These are phyloP conservation scores for Karstenula rhodostoma DNA, from an alignment of 2,329 filamentous ascomycete species.

Conservation along the genomic window DNA sequence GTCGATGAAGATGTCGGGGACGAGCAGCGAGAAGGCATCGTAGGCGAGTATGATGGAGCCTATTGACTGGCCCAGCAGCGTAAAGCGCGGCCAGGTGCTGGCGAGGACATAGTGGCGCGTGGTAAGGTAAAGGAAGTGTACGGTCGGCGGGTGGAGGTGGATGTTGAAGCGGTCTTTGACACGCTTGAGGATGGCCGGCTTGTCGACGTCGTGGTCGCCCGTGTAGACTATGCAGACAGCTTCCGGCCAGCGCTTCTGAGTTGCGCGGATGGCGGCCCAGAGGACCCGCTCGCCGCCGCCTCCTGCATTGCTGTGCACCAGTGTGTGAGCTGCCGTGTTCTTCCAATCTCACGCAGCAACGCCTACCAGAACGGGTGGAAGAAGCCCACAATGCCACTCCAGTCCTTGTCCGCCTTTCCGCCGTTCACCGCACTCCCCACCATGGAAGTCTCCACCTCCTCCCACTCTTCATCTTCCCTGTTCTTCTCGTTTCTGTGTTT, in stretches of 20 bases:
- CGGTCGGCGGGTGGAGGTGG: conserved; percentile 78
- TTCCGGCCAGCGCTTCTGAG: conserved; percentile 85
- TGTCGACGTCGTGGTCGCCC: conserved; percentile 88
- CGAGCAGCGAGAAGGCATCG: conserved; percentile 90
- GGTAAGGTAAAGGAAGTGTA: conserved; percentile 90
- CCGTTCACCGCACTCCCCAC: conserved; percentile 56
- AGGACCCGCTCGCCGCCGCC: conserved; percentile 95
- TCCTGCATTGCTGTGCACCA: conserved; percentile 81
- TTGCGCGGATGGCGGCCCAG: conserved; percentile 93
- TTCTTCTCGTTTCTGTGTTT: conserved; percentile 25
- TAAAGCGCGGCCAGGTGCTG: conserved; percentile 90
- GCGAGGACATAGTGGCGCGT: conserved; percentile 87
- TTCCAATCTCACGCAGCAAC: neutral
- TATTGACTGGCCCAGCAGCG: conserved; percentile 89
- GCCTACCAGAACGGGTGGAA: conserved; percentile 95
- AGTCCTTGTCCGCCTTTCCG: conserved; percentile 63
- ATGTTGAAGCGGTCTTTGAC: conserved; percentile 92
- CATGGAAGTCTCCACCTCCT: conserved; percentile 68
- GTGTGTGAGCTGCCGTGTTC: conserved; percentile 24
- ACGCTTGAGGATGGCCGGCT: conserved; percentile 77
- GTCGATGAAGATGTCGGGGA: conserved; percentile 93
- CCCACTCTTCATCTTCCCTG: conserved; percentile 71
- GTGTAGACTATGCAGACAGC: conserved; percentile 94
- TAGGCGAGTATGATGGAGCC: conserved; percentile 88
- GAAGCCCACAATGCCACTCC: conserved; percentile 90